Evolutionary conservation across 1,139 yeast genomes (phyloP).

Genomic region (Williopsis jadinii): DNA sequence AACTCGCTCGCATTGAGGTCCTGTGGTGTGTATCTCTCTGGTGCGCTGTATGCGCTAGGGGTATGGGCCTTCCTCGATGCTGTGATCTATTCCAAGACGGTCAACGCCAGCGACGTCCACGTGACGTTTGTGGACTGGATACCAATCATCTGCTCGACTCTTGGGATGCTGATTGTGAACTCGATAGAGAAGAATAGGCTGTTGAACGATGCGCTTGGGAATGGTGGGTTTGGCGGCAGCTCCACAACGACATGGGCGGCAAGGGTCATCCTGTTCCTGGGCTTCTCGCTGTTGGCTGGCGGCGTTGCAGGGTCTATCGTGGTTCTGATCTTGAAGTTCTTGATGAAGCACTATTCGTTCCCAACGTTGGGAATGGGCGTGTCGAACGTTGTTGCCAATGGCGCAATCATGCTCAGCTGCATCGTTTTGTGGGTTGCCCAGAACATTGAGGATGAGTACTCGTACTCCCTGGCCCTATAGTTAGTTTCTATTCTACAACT

Average conservation of each 20-base stretch:
- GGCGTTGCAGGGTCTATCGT: conserved; percentile 92
- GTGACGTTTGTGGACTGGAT: conserved; percentile 93
- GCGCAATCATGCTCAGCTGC: conserved; percentile 80
- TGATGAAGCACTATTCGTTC: conserved; percentile 62
- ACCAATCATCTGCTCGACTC: conserved; percentile 79
- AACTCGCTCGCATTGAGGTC: conserved; percentile 68
- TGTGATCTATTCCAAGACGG: conserved; percentile 75
- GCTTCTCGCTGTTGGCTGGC: conserved; percentile 88
- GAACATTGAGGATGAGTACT: conserved; percentile 91
- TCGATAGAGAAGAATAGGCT: conserved; percentile 83
- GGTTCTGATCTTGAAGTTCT: conserved; percentile 76
- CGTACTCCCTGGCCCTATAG: conserved; percentile 76
- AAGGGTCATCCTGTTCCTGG: conserved; percentile 78
- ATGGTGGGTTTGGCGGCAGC: conserved; percentile 30
- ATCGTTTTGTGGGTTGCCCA: conserved; percentile 88
- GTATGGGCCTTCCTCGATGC: conserved; percentile 89
- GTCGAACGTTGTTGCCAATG: conserved; percentile 76
- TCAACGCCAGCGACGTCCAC: conserved; percentile 81
- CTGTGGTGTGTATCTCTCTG: conserved; percentile 67
- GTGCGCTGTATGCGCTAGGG: conserved; percentile 78
- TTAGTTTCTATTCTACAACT: too few species aligned
- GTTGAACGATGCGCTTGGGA: conserved; percentile 52
- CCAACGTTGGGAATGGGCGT: conserved; percentile 96
- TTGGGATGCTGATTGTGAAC: conserved; percentile 90
- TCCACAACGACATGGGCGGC: conserved; percentile 86